These are phyloP conservation scores for Inosperma sp. DNA, from an alignment of 768 basidiomycete genomes.

Conservation along the genomic window DNA sequence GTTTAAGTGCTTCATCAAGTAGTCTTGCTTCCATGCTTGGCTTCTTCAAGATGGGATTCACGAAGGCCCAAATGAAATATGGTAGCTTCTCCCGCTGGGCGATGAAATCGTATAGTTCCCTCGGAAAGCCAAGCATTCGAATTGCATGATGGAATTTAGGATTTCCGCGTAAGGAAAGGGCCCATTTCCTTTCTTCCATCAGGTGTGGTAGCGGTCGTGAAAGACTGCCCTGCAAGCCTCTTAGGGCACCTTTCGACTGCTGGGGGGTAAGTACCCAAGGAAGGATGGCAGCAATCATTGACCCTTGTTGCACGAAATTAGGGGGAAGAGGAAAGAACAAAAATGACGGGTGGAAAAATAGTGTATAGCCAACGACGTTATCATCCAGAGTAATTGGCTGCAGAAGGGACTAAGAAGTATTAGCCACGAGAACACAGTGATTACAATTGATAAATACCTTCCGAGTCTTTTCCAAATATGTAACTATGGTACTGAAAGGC, in stretches of 20 bases:
- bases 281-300: slow-evolving; percentile 43
- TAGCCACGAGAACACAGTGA: slow-evolving; percentile 1
- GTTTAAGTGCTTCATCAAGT: slow-evolving; percentile 42
- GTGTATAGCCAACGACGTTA: slow-evolving; percentile 44
- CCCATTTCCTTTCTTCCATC: slow-evolving; percentile 19
- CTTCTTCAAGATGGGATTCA: slow-evolving; percentile 4
- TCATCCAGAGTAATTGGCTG: slow-evolving; percentile 46
- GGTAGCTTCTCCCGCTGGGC: slow-evolving; percentile 29
- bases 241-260: slow-evolving; percentile 30
- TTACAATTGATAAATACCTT: slow-evolving; percentile 36
- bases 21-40: slow-evolving; percentile 35
- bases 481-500: slow-evolving; percentile 37
- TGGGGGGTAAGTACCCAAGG: slow-evolving; percentile 40
- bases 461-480: slow-evolving; percentile 43
- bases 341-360: slow-evolving; percentile 46
- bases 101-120: slow-evolving; percentile 45
- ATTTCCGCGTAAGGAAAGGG: slow-evolving; percentile 20
- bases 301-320: slow-evolving; percentile 26
- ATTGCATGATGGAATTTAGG: slow-evolving; percentile 37
- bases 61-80: slow-evolving; percentile 47
- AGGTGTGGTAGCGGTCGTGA: neutral
- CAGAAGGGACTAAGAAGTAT: slow-evolving; percentile 41
- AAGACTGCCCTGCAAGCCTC: slow-evolving; percentile 6
- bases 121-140: slow-evolving; percentile 45
- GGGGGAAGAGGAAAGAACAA: slow-evolving; percentile 37